Percentiles rank a stretch among this genome's conserved stretches.
phyloP scores from a whole-genome alignment of 73 alveolate species.

The Paramecium sonneborni region DNA sequence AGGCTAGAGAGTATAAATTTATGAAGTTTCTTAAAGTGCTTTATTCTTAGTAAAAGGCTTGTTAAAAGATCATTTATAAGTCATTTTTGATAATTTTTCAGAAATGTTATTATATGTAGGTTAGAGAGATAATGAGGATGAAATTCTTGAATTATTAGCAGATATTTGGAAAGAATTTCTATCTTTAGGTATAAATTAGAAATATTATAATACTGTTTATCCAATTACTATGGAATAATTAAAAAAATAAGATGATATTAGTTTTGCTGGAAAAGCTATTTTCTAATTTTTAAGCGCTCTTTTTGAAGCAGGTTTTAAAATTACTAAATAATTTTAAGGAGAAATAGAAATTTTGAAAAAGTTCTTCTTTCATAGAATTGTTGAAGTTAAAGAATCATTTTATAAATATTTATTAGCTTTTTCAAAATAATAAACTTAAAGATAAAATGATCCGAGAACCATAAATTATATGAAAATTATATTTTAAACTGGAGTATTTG shows the following conservation, averaged over 20 bases:
- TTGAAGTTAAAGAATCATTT: constrained; percentile 23
- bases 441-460: not conserved
- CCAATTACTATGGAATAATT: not conserved
- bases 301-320: not conserved
- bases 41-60: constrained; percentile 25
- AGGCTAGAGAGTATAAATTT: not conserved
- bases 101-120: constrained; percentile 11
- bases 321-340: not conserved
- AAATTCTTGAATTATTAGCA: constrained; percentile 16
- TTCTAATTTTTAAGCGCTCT: not conserved
- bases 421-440: not conserved
- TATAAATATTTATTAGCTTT: not conserved
- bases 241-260: constrained; percentile 14
- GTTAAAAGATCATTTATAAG: not conserved
- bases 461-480: not conserved
- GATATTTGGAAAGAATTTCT: constrained; percentile 49
- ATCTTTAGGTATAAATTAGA: not conserved
- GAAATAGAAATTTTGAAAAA: not conserved
- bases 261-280: constrained; percentile 40
- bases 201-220: not conserved
- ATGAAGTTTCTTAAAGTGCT: constrained; percentile 57
- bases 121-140: constrained; percentile 3
- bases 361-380: constrained; percentile 38
- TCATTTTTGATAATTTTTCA: not conserved
- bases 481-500: constrained; percentile 4